Evolutionary conservation across 768 basidiomycete genomes (phyloP).

Genomic region (Coprinopsis marcescibilis): DNA sequence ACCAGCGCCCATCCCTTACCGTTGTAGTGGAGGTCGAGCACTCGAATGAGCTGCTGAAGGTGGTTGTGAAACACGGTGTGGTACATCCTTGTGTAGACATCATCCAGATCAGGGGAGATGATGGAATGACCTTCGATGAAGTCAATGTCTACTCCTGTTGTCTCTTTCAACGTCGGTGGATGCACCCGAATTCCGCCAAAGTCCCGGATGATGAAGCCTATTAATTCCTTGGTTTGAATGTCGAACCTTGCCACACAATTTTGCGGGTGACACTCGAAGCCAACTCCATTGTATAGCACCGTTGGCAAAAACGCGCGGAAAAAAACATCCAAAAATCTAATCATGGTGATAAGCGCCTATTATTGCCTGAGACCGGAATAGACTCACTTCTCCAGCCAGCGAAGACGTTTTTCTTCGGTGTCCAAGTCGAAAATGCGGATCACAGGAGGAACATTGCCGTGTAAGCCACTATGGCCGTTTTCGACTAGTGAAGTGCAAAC

Average conservation of each 20-base stretch:
- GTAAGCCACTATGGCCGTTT: conserved; percentile 42
- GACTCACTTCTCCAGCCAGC: conserved; percentile 46
- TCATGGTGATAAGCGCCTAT: conserved; percentile 1
- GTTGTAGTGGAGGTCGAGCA: conserved; percentile 51
- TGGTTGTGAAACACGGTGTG: conserved; percentile 57
- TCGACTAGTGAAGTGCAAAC: conserved; percentile 55
- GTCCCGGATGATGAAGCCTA: conserved; percentile 53
- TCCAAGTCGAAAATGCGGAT: conserved; percentile 46
- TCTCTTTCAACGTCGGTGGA: conserved; percentile 39
- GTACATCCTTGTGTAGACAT: conserved; percentile 53
- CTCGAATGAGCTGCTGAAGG: conserved; percentile 52
- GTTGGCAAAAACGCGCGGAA: conserved; percentile 53
- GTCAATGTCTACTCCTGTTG: conserved; percentile 46
- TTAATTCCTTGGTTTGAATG: conserved; percentile 39
- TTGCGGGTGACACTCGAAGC: conserved; percentile 56
- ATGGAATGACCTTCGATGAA: conserved; percentile 45
- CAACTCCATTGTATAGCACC: conserved; percentile 48
- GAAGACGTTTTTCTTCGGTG: conserved; percentile 41
- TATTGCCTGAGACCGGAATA: background rate
- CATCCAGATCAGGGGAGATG: conserved; percentile 43
- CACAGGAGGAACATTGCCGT: conserved; percentile 40
- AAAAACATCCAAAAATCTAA: conserved; percentile 43
- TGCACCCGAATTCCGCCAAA: conserved; percentile 54
- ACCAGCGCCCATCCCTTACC: conserved; percentile 50
- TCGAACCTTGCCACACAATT: conserved; percentile 54